Percentiles rank a stretch among this genome's conserved stretches.
phyloP scores from a whole-genome alignment of 768 basidiomycete species.

The Amanita exitialis region DNA sequence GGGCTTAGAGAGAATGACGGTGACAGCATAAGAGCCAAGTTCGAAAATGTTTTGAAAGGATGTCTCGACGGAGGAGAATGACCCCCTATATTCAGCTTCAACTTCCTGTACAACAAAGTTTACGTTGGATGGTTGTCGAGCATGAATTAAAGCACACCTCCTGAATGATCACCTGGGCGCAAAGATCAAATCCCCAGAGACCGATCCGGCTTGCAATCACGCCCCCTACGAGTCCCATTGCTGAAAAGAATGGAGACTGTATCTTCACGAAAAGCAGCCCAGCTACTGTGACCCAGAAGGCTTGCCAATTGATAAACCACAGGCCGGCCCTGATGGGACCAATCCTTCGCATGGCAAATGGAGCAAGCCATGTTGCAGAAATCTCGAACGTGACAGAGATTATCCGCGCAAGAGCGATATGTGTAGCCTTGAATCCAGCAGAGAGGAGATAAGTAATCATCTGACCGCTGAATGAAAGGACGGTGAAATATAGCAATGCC shows the following conservation, averaged over 20 bases:
- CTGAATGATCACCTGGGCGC: conserved; percentile 18
- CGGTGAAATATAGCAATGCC: conserved; percentile 20
- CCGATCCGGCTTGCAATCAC: conserved; percentile 18
- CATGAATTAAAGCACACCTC: conserved; percentile 7
- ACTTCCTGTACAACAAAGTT: conserved; percentile 11
- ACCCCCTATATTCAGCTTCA: conserved; percentile 11
- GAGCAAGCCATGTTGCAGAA: conserved; percentile 19
- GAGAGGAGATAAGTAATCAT: conserved; percentile 19
- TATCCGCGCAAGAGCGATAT: conserved; percentile 14
- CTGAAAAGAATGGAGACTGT: conserved; percentile 5
- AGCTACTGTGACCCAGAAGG: conserved; percentile 14
- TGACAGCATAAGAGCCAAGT: conserved; percentile 15
- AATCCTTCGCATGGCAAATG: conserved; percentile 13
- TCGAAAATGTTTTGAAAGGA: conserved; percentile 19
- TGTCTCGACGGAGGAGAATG: conserved; percentile 18
- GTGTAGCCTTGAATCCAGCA: conserved; percentile 14
- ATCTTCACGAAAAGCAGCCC: conserved; percentile 11
- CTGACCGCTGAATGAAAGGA: conserved; percentile 18
- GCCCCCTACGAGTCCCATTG: conserved; percentile 12
- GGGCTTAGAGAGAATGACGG: conserved; percentile 15
- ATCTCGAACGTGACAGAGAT: conserved; percentile 16
- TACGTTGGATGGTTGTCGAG: too few species aligned
- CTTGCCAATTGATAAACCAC: conserved; percentile 20
- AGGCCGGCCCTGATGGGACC: conserved; percentile 18
- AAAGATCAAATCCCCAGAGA: conserved; percentile 21